Base-by-base conservation (phyloP, 495 filamentous ascomycete genomes). In the Xylaria palmicola region DNA sequence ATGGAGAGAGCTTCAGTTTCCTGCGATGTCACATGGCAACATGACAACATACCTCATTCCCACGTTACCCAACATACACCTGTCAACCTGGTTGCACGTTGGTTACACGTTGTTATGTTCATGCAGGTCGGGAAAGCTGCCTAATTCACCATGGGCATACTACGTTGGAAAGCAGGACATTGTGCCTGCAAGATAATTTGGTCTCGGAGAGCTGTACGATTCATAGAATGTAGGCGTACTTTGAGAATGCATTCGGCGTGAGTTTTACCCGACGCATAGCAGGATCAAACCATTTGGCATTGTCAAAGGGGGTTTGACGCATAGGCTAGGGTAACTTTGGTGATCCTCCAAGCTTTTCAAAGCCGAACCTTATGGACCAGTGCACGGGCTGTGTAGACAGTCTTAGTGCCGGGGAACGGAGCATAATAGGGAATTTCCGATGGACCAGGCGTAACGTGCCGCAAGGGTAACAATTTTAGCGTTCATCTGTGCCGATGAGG, bases 41-140 rank as follows among this genome's bases (percentile, higher is more conserved):
- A n/a, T n/a, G n/a, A n/a, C n/a, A n/a, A n/a, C n/a, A n/a, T n/a
- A n/a, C n/a, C n/a, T n/a, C n/a, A n/a, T n/a, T n/a, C 37, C 20
- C 52, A 58, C 44, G 32, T 39, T 49, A 48, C 44, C 30, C 24
- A 29, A 27, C 44, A 58, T 49, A 44, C 43, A 30, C 24, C 44
- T 41, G 50, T 8, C 45, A 39, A n/a, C 44, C 20, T 49, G 45
- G 34, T 39, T 59, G 22, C 2, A n/a, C n/a, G 56, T 59, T 45
- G 30, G n/a, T n/a, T 24, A 36, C 45, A 48, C 45, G 44, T n/a
- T 30, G 2, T 48, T 45, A 15, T 15, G 4, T 15, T 13, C 24
- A 9, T 36, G 45, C 45, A 50, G 22, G 29, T 36, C 43, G 32
- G 32, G 56, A 48, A 37, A 47, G 13, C 36, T 47, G 55, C 41